Evolutionary conservation across 768 basidiomycete genomes (phyloP).

Genomic region (Mycena epipterygia): DNA sequence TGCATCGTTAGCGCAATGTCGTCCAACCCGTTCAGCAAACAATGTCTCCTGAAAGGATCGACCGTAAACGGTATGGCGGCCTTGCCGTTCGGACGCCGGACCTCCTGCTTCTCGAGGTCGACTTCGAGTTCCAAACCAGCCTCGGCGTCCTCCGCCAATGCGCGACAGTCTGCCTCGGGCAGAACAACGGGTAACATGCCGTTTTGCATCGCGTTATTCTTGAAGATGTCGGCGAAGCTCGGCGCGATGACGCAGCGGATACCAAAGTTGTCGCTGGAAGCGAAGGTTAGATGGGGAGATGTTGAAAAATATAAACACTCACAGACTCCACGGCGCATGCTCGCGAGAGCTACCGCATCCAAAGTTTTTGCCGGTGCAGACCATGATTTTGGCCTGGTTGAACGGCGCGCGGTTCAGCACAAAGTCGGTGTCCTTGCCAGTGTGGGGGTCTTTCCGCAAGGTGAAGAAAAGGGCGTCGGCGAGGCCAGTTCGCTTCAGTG

Average conservation of each 20-base stretch:
- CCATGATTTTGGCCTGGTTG: conserved; percentile 80
- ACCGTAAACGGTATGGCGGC: conserved; percentile 81
- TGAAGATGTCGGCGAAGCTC: conserved; percentile 93
- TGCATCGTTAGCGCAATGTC: conserved; percentile 96
- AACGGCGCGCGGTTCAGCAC: conserved; percentile 87
- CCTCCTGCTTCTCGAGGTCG: conserved; percentile 86
- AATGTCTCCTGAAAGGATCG: conserved; percentile 93
- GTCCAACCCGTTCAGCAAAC: conserved; percentile 95
- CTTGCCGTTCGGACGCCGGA: conserved; percentile 81
- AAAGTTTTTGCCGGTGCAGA: conserved; percentile 91
- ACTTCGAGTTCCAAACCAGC: conserved; percentile 84
- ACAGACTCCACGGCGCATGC: conserved; percentile 92
- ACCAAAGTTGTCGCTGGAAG: conserved; percentile 84
- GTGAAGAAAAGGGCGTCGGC: conserved; percentile 87
- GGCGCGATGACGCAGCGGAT: conserved; percentile 91
- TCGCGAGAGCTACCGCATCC: conserved; percentile 93
- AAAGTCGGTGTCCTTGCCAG: conserved; percentile 87
- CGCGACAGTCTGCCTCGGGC: conserved; percentile 76
- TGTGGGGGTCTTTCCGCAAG: conserved; percentile 82
- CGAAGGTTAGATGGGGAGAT: conserved; percentile 14
- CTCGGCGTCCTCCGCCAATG: conserved; percentile 83
- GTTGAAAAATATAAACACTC: conserved; percentile 46
- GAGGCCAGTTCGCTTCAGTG: conserved; percentile 89
- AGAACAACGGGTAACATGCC: conserved; percentile 88
- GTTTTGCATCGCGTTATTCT: conserved; percentile 92